Base-by-base conservation (phyloP, 805 yeast genomes). In the Hanseniaspora vineae region DNA sequence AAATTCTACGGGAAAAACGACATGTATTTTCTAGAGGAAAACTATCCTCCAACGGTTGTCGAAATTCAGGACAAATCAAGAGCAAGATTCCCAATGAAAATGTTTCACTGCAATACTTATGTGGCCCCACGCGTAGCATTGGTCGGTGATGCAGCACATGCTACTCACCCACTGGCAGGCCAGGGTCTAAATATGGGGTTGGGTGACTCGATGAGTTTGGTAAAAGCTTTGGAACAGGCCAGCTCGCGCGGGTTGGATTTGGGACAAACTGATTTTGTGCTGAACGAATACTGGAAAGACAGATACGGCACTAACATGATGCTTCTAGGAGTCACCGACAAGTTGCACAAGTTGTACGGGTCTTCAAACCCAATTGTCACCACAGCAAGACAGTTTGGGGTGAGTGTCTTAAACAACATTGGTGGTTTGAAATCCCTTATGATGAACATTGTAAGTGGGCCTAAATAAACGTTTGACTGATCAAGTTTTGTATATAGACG, bases 131-230 rank as follows among this genome's bases (percentile, higher is more conserved):
- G 97, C 54, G 74, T 90, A 31, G 97, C 97, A 0, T 67, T 92
- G n/a, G 84, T 90, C 10, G 98, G 98, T 23, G 98, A 92, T 65
- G 97, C 98, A 1, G 97, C 97, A 0, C 98, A 92, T 57, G 83
- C 97, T 0, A 86, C 96, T 1, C 97, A 92, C 62, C 98, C 98
- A 2, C 71, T 92, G 50, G 97, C 97, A 3, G 98, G 98, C 10
- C 98, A 92, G 66, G 98, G 98, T 23, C 73, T 92, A 49, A 92
- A 92, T 64, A 88, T 90, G 96, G 98, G 98, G 18, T 97, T 89
- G 62, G 81, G 83, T 29, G 98, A 92, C 61, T 96, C 86, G 1
- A 79, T 80, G 49, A 68, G 80, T 1, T 69, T 92, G 31, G 78
- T 81, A 1, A 67, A 60, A 1, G 84, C 90, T 0, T 58, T 92